These are phyloP conservation scores for Monosporascus cannonballus DNA, from an alignment of 2,329 filamentous ascomycete species.

Conservation along the genomic window DNA sequence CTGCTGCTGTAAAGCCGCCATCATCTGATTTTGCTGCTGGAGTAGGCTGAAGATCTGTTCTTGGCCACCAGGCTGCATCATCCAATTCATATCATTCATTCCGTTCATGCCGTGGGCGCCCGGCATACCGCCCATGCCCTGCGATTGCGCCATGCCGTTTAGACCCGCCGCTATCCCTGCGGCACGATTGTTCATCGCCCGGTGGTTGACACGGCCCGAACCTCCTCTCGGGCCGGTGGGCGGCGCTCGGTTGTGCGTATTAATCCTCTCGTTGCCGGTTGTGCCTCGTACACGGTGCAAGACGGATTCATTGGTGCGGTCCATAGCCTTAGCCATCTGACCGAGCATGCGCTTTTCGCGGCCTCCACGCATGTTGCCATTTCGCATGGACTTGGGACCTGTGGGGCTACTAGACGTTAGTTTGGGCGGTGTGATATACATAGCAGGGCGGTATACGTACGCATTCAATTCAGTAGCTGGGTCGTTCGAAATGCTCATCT, in stretches of 20 bases:
- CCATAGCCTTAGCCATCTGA: slow-evolving; percentile 77
- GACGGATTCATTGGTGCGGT: slow-evolving; percentile 66
- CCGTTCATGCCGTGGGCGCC: slow-evolving; percentile 35
- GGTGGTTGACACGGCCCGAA: slow-evolving; percentile 41
- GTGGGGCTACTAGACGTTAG: slow-evolving; percentile 65
- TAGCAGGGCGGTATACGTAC: slow-evolving; percentile 38
- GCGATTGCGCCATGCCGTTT: slow-evolving; percentile 31
- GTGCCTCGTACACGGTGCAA: slow-evolving; percentile 74
- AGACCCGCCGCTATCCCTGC: slow-evolving; percentile 44
- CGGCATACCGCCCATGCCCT: slow-evolving; percentile 32
- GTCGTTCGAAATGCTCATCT: slow-evolving; percentile 59
- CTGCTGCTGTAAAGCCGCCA: slow-evolving; percentile 66
- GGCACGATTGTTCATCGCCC: slow-evolving; percentile 44
- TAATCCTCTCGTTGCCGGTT: slow-evolving; percentile 72
- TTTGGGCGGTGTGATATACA: slow-evolving; percentile 9
- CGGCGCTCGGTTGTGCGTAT: slow-evolving; percentile 64
- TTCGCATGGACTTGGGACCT: slow-evolving; percentile 90
- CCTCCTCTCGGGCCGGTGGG: slow-evolving; percentile 65
- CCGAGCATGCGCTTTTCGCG: slow-evolving; percentile 80
- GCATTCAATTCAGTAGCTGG: slow-evolving; percentile 46
- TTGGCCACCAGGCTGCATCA: slow-evolving; percentile 51
- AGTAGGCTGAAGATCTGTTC: slow-evolving; percentile 71
- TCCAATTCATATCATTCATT: slow-evolving; percentile 40
- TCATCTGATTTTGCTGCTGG: slow-evolving; percentile 82
- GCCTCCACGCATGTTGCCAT: slow-evolving; percentile 40